Evolutionary conservation across 306 rosid species (phyloP).

Genomic region (Vigna radiata): DNA sequence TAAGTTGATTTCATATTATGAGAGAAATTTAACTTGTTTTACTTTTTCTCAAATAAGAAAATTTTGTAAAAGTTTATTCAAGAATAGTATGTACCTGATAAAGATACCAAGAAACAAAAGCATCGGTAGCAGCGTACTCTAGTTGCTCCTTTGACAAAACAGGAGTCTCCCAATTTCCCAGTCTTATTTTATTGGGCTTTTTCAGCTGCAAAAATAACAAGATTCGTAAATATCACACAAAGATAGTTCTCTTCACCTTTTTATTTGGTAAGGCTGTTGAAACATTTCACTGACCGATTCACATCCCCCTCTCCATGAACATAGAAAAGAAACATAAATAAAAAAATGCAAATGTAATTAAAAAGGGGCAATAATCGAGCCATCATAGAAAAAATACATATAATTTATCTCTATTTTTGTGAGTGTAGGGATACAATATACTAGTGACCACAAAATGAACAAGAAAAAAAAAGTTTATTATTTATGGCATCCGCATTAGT

Average conservation of each 20-base stretch:
- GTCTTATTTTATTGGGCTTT: slow-evolving; percentile 66
- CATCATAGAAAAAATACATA: slow-evolving; percentile 9
- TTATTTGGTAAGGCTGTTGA: slow-evolving; percentile 7
- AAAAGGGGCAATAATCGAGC: slow-evolving; percentile 14
- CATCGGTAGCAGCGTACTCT: slow-evolving; percentile 92
- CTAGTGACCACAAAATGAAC: slow-evolving; percentile 17
- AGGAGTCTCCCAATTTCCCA: slow-evolving; percentile 85
- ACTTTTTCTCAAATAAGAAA: not conserved
- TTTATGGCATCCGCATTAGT: slow-evolving; percentile 11
- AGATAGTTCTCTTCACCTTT: slow-evolving; percentile 18
- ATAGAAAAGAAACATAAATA: not conserved
- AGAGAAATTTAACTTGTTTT: not conserved
- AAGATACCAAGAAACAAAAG: slow-evolving; percentile 84
- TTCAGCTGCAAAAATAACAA: slow-evolving; percentile 66
- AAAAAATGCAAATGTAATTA: not conserved
- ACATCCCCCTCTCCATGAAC: not conserved
- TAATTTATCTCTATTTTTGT: not conserved
- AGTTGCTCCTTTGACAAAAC: slow-evolving; percentile 70
- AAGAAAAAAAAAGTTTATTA: not conserved
- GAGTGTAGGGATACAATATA: not conserved
- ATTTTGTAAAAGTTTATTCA: not conserved
- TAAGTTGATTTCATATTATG: not conserved
- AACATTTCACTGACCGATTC: not conserved
- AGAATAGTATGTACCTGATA: slow-evolving; percentile 59
- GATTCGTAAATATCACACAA: slow-evolving; percentile 26